Evolutionary conservation across 1,284 basidiomycete genomes (phyloP).

Genomic region (Ustilago esculenta): DNA sequence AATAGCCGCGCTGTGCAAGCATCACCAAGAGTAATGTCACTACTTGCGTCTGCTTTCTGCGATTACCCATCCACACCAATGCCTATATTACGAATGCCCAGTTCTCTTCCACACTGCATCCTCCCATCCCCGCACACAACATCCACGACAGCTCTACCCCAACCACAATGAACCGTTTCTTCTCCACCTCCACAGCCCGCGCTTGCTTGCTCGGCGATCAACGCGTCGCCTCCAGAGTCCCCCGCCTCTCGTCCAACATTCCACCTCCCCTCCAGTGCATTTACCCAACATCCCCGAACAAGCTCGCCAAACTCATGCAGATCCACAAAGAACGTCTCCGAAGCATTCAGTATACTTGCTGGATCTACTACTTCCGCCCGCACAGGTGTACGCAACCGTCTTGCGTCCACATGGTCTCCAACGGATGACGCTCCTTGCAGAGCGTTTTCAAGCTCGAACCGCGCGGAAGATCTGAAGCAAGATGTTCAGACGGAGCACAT

Average conservation of each 20-base stretch:
- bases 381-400: slow-evolving; percentile 21
- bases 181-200: slow-evolving; percentile 15
- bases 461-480: slow-evolving; percentile 19
- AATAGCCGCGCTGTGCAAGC: too few relatives aligned
- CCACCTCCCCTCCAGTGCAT: too few relatives aligned
- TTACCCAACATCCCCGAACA: too few relatives aligned
- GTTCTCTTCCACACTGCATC: too few relatives aligned
- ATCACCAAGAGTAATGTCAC: too few relatives aligned
- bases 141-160: not conserved
- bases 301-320: too few relatives aligned
- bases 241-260: slow-evolving; percentile 24
- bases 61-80: too few relatives aligned
- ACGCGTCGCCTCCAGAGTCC: slow-evolving; percentile 35
- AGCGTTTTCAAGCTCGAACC: slow-evolving; percentile 9
- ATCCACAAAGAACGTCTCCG: slow-evolving; percentile 17
- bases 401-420: slow-evolving; percentile 21
- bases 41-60: slow-evolving; percentile 1
- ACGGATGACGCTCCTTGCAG: not conserved
- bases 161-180: slow-evolving; percentile 23
- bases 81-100: too few relatives aligned
- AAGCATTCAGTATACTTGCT: slow-evolving; percentile 31
- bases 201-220: slow-evolving; percentile 33
- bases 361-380: slow-evolving; percentile 27
- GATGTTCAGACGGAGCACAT: slow-evolving; percentile 52
- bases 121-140: too few relatives aligned